These are phyloP conservation scores for Sporisorium scitamineum DNA, from an alignment of 1,284 basidiomycete genomes.

Conservation along the genomic window DNA sequence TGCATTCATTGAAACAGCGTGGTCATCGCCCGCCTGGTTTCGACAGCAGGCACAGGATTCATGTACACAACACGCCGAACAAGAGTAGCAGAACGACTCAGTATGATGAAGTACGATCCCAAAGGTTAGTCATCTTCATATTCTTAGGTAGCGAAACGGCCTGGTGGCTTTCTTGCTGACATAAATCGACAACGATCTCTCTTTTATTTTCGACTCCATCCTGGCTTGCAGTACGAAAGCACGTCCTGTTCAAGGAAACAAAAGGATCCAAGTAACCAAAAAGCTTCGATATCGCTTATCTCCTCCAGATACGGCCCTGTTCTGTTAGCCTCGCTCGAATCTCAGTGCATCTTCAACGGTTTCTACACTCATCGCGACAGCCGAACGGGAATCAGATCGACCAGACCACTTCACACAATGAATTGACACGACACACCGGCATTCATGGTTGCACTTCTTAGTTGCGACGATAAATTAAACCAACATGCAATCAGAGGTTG, in stretches of 20 bases:
- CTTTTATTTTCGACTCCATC: background rate
- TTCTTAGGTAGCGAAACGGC: background rate
- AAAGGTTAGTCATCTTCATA: conserved; percentile 46
- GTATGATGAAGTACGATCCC: conserved; percentile 69
- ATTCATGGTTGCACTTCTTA: background rate
- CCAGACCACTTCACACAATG: background rate
- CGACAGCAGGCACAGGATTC: conserved; percentile 66
- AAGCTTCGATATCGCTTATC: background rate
- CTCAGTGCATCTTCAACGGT: background rate
- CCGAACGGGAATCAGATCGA: background rate
- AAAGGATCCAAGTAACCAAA: conserved; percentile 58
- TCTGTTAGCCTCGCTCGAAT: background rate
- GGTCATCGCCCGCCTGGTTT: conserved; percentile 66
- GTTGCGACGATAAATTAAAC: background rate
- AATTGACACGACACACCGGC: too few relatives aligned
- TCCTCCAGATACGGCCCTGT: background rate
- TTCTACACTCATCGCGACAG: background rate
- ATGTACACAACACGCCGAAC: conserved; percentile 65
- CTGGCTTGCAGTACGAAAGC: conserved; percentile 56
- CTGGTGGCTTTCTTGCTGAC: background rate
- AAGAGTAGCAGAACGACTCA: conserved; percentile 58
- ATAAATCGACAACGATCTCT: background rate
- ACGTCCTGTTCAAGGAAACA: conserved; percentile 64
- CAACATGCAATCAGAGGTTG: conserved; percentile 19
- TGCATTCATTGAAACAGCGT: conserved; percentile 40